Base-by-base conservation (phyloP, 345 rosid species). In the Erodium maritimum region DNA sequence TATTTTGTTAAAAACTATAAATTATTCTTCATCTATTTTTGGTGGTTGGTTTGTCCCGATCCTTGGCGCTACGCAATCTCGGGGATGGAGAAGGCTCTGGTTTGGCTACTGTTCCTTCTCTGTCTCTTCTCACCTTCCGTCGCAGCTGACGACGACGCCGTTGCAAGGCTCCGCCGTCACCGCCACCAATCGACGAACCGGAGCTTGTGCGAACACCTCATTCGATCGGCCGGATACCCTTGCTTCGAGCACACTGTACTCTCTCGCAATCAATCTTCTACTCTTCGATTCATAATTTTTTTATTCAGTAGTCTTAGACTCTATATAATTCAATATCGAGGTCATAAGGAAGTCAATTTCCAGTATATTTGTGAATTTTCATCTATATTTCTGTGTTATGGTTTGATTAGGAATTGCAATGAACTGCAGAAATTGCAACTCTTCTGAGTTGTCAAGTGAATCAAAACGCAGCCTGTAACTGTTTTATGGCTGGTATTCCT, bases 161-260 rank as follows among this genome's bases (percentile, higher is more conserved):
- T 25, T 2, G 46, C 20, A 48, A 34, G 8, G 54, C 48, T 42
- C 69, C 5, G 63, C 52, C 71, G 48, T 50, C 56, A 46, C 53
- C 73, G 22, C 18, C 70, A 34, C 61, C 74, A 62, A 55, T 52
- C 80, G 52, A 62, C 78, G 62, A 62, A 56, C 52, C 70, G 53
- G 57, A 70, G 84, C 58, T 78, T 88, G 70, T 88, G 96, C 68
- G 63, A 68, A 57, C 82, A 72, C 33, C 79, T 91, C 66, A 69
- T 88, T 34, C 59, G 57, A 19, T 89, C 93, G 17, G 77, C 80
- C 58, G 95, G 95, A 57, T 88, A 86, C 60, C 72, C 83, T 64
- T 88, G 98, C 79, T 60, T 75, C 55, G 95, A 91, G 56, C 76
- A 84, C 86, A 79, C 79, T 37, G 98, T 84, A 84, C 61, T 59